These are phyloP conservation scores for Calonectria henricotiae DNA, from an alignment of 2,329 filamentous ascomycete species.

Conservation along the genomic window DNA sequence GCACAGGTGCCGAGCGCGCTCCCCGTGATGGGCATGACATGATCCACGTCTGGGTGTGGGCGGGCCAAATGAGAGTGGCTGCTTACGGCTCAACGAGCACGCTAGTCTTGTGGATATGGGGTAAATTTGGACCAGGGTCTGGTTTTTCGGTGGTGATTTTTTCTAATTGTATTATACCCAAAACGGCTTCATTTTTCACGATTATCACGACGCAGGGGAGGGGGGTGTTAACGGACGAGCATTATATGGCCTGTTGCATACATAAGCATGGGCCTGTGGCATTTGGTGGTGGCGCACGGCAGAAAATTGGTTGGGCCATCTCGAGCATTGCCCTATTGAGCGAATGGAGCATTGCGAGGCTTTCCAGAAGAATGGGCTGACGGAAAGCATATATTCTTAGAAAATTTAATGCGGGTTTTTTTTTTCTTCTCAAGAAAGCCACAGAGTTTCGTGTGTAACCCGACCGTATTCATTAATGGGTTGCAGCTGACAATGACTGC, in stretches of 20 bases:
- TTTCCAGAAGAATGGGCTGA: conserved; percentile 31
- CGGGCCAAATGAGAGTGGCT: conserved; percentile 37
- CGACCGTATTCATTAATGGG: conserved; percentile 6
- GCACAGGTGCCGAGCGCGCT: conserved; percentile 31
- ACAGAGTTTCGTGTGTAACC: background rate
- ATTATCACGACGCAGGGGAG: conserved; percentile 32
- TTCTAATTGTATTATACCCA: conserved; percentile 37
- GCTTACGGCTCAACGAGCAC: conserved; percentile 18
- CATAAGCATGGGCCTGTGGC: conserved; percentile 2
- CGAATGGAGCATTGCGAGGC: background rate
- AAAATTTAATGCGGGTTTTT: background rate
- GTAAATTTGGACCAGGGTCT: conserved; percentile 32
- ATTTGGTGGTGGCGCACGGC: conserved; percentile 23
- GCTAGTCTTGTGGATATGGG: conserved; percentile 19
- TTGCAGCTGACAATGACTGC: conserved; percentile 26
- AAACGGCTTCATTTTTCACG: conserved; percentile 40
- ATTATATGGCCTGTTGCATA: conserved; percentile 29
- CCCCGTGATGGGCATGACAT: conserved; percentile 43
- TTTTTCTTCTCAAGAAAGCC: background rate
- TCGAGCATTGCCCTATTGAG: conserved; percentile 1
- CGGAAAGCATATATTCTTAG: conserved; percentile 18
- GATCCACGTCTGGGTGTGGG: conserved; percentile 21
- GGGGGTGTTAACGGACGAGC: background rate
- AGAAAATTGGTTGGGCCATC: conserved; percentile 17
- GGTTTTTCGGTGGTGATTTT: conserved; percentile 21